Evolutionary conservation across 495 filamentous ascomycete species (phyloP), one percentile per base, ranked within the genome.

Genomic region (Pseudevernia furfuracea): DNA sequence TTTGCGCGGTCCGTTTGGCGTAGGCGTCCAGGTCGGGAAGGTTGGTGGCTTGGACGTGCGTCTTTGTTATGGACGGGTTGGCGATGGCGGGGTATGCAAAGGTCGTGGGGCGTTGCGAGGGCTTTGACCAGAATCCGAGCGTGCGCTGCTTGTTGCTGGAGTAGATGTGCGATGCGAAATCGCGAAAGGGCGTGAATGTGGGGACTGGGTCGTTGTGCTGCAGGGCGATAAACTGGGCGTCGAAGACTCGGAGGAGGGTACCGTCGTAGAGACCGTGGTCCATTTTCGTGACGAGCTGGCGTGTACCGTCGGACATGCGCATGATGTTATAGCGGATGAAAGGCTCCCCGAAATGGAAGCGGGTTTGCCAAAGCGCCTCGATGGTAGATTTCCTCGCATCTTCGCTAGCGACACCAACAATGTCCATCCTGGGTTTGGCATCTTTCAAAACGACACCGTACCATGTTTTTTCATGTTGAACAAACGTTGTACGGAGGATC

Each of bases 181-280:
- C 69, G 25, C 64, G 65, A 64, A 71, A 71, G 6, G 59, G 43
- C 21, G 57, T 61, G 23, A 39, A 46, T 19, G 11, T 38, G n/a
- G 63, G 63, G 41, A 63, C 30, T 38, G 61, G 37, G 59, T 25
- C n/a, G 25, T 63, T 59, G 28, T 60, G 30, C 28, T 60, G 62
- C 23, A 68, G 44, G 28, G 67, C 61, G 36, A 59, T 43, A 38
- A 71, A 71, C 23, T 71, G 69, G 11, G 63, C 69, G 57, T 69
- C 69, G 59, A 71, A 71, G 25, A 66, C 64, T 14, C 69, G 69
- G 25, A 71, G 69, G 21, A 71, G 56, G 21, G 69, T 71, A 7
- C 69, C 69, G 55, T 71, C 67, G 44, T 71, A 71, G 17, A 61
- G 57, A 48, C 63, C 69, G 57, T 71, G 69, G 44, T 71, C 60